Evolutionary conservation across 2,329 filamentous ascomycete genomes (phyloP), one percentile per base, ranked within the genome.

Genomic region (Aspergillus spinulosporus): DNA sequence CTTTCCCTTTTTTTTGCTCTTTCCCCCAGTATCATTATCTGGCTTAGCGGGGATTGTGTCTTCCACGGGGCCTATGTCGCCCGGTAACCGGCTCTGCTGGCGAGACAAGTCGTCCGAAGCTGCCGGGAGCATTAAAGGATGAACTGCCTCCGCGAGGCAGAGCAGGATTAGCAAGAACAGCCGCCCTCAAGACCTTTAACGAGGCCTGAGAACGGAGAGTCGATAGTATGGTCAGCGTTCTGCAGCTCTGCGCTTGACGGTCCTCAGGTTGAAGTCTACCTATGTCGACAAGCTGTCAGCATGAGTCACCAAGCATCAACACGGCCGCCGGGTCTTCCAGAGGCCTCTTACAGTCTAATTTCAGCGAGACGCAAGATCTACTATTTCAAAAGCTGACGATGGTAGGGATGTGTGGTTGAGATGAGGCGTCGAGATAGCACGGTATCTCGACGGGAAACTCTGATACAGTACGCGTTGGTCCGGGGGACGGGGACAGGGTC

Each of bases 61-160:
- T 46, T 69, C 64, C 21, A 59, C 51, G 12, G 69, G 59, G 48
- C 52, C 66, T 40, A 70, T 68, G 59, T 70, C 67, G 61, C 70
- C 68, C 45, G 67, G 59, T 36, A 67, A 71, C 66, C 62, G 73
- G 66, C 64, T 72, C 39, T 71, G 68, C 60, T 71, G 73, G 66
- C 66, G 69, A 62, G 69, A 70, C 54, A 66, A 57, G 62, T 72
- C 68, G 68, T 74, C 73, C 64, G 72, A 72, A 55, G 69, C 68
- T 66, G 67, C 72, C 65, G 72, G 72, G 69, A 69, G 72, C 74
- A 76, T 76, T 68, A 76, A 75, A 66, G 62, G 62, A 64, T 59
- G 58, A 62, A 62, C 64, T 69, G 69, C 70, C 68, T 59, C 52
- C 50, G 47, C 54, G 66, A 68, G 68, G 67, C 69, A 63, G 63